Evolutionary conservation across 371 early-diverging fungal species (phyloP).

Genomic region (Sporodiniella umbellata): DNA sequence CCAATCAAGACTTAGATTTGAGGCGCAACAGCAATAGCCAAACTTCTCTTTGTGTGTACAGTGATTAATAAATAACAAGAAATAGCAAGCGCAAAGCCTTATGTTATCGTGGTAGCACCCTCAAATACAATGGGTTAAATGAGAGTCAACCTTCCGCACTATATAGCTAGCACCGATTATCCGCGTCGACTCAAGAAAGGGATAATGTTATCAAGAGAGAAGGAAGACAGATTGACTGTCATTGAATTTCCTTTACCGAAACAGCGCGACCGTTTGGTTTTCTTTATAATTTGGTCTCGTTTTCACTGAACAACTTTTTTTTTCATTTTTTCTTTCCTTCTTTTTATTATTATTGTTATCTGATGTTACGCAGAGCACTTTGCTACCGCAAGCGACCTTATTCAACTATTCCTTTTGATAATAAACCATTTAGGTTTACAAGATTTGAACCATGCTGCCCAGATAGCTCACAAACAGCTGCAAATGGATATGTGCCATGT

Average conservation of each 20-base stretch:
- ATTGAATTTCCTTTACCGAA: slow-evolving; percentile 1
- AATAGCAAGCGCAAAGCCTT: neutral
- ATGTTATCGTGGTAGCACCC: no score
- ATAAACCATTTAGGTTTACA: slow-evolving; percentile 30
- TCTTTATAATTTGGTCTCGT: neutral
- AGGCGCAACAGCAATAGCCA: slow-evolving; percentile 57
- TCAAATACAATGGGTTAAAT: no score
- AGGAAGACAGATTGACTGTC: neutral
- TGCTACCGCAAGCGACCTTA: neutral
- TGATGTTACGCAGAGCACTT: neutral
- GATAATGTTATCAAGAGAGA: no score
- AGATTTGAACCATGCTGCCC: slow-evolving; percentile 49
- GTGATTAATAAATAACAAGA: slow-evolving; percentile 1
- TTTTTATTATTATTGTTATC: neutral
- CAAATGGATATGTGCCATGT: slow-evolving; percentile 43
- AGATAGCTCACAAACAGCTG: slow-evolving; percentile 7
- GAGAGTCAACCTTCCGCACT: no score
- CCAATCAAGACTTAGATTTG: slow-evolving; percentile 79
- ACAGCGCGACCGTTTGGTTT: neutral
- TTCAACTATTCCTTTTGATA: slow-evolving; percentile 38
- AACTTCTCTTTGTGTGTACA: slow-evolving; percentile 10
- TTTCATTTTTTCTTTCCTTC: neutral
- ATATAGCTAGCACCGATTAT: no score
- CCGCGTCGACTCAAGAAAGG: no score
- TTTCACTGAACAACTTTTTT: neutral